These are phyloP conservation scores for Xerocomus minutiporus DNA, from an alignment of 1,284 basidiomycete species.

Conservation along the genomic window DNA sequence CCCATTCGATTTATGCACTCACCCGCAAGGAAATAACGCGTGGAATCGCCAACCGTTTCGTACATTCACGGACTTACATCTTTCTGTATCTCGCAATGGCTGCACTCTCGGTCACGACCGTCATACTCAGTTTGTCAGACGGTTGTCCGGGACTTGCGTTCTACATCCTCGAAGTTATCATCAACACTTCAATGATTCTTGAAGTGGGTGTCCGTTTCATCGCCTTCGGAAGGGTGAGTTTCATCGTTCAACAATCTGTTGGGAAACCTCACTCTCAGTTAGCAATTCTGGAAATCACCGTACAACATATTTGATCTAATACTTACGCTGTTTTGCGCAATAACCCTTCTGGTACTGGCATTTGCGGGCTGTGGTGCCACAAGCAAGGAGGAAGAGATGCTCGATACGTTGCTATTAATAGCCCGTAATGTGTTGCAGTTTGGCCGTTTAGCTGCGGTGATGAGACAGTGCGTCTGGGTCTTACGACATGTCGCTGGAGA, in stretches of 20 bases:
- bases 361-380: slow-evolving; percentile 74
- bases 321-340: slow-evolving; percentile 78
- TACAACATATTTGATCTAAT: slow-evolving; percentile 87
- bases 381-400: slow-evolving; percentile 83
- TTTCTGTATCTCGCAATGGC: slow-evolving; percentile 89
- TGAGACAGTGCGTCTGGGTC: slow-evolving; percentile 70
- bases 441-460: slow-evolving; percentile 80
- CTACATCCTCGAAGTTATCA: slow-evolving; percentile 86
- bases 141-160: slow-evolving; percentile 78
- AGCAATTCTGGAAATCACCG: slow-evolving; percentile 96
- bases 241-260: not conserved
- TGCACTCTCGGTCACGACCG: slow-evolving; percentile 82
- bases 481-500: not conserved
- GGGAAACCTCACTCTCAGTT: slow-evolving; percentile 5
- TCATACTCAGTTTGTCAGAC: slow-evolving; percentile 79
- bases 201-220: slow-evolving; percentile 87
- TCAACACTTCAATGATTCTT: slow-evolving; percentile 88
- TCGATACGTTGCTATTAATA: slow-evolving; percentile 86
- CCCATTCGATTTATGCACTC: slow-evolving; percentile 75
- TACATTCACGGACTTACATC: slow-evolving; percentile 78
- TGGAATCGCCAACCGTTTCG: slow-evolving; percentile 80
- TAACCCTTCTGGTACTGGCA: slow-evolving; percentile 83
- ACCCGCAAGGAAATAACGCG: slow-evolving; percentile 73
- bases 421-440: slow-evolving; percentile 91
- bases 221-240: slow-evolving; percentile 81